A percentile compares a stretch with the other conserved stretches of the same genome.
These are phyloP conservation scores for Russula brevipes DNA, from an alignment of 768 basidiomycete genomes.

Conservation along the genomic window DNA sequence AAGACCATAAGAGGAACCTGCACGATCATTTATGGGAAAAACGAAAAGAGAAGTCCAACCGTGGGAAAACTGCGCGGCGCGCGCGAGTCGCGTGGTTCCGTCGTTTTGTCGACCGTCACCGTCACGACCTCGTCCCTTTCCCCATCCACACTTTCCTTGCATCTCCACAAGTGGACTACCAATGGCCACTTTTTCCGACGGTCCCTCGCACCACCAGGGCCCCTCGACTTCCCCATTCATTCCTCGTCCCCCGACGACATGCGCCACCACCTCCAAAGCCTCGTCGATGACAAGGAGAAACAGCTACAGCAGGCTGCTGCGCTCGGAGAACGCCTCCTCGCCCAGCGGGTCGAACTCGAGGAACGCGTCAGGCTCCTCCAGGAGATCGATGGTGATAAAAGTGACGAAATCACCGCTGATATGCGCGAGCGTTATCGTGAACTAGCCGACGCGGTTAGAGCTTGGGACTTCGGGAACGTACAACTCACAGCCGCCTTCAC, in stretches of 20 bases:
- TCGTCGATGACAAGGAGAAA: slow-evolving; percentile 86
- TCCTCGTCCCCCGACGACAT: slow-evolving; percentile 30
- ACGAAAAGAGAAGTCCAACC: neutral
- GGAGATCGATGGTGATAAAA: slow-evolving; percentile 59
- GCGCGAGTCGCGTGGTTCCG: slow-evolving; percentile 1
- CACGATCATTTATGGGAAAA: neutral
- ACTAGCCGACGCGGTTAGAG: slow-evolving; percentile 64
- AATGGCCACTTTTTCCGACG: slow-evolving; percentile 35
- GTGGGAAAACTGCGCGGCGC: slow-evolving; percentile 9
- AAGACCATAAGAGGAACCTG: no score
- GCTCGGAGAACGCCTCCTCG: slow-evolving; percentile 88
- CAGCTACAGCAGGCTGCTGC: slow-evolving; percentile 89
- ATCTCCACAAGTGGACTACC: neutral
- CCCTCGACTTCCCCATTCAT: slow-evolving; percentile 17
- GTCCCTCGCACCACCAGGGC: slow-evolving; percentile 12
- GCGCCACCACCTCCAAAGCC: slow-evolving; percentile 41
- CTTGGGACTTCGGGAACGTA: slow-evolving; percentile 78
- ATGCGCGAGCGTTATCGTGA: slow-evolving; percentile 72
- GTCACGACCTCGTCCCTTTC: neutral
- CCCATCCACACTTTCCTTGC: neutral
- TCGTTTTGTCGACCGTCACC: neutral
- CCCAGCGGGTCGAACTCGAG: slow-evolving; percentile 91
- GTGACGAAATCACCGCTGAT: slow-evolving; percentile 58
- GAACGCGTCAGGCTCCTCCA: slow-evolving; percentile 80
- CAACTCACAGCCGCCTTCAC: slow-evolving; percentile 67